Conservation (phyloP, 768 basidiomycete species). For the Cubamyces sp. region DNA sequence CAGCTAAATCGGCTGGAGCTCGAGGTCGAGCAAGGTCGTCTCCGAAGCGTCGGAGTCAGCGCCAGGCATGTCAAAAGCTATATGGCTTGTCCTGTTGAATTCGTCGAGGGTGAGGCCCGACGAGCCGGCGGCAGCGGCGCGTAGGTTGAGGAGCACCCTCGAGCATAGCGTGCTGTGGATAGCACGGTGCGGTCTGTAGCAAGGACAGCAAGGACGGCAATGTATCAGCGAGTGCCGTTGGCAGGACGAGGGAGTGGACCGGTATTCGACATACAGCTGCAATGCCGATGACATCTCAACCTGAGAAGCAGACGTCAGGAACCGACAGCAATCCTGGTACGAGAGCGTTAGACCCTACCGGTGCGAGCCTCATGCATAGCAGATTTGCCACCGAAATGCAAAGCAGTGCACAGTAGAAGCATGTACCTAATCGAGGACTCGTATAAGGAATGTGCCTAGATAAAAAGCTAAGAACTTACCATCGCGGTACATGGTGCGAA, state of each 20-base stretch:
- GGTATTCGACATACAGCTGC: conserved; percentile 1
- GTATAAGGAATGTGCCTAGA: too few relatives aligned
- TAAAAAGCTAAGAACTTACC: neutral
- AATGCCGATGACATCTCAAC: conserved; percentile 3
- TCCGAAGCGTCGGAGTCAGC: too few relatives aligned
- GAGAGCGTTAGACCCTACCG: neutral
- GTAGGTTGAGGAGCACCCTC: conserved; percentile 18
- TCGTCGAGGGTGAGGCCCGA: conserved; percentile 2
- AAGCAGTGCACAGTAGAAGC: conserved; percentile 11
- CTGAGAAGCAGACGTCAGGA: neutral
- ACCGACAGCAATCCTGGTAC: neutral
- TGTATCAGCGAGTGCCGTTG: neutral
- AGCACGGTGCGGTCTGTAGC: conserved; percentile 13
- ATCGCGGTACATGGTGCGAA: conserved; percentile 17
- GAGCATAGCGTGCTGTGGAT: conserved; percentile 21
- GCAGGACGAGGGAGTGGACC: neutral
- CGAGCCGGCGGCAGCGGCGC: conserved; percentile 7
- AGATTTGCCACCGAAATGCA: conserved; percentile 10
- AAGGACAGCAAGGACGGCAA: neutral
- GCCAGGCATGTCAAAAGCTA: neutral
- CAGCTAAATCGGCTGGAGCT: too few relatives aligned
- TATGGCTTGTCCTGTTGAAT: neutral
- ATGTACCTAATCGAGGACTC: neutral
- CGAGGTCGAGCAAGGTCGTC: too few relatives aligned
- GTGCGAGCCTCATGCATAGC: conserved; percentile 12